A percentile compares a stretch with the other conserved stretches of the same genome.
phyloP scores from a whole-genome alignment of 257 asterid genomes.

The Salvia hispanica region DNA sequence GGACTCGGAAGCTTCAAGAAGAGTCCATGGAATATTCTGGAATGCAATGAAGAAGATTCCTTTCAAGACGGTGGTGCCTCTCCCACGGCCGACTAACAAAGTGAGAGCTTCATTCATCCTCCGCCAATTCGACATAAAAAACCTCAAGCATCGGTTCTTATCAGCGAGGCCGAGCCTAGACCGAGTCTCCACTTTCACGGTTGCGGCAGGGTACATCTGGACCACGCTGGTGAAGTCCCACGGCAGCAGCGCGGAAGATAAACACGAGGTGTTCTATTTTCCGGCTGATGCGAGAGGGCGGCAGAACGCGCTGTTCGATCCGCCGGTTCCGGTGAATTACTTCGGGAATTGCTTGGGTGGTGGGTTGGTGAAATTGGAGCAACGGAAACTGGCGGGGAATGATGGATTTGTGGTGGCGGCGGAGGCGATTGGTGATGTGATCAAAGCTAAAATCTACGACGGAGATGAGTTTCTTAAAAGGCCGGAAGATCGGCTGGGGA shows the following conservation, averaged over 20 bases:
- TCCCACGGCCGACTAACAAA: slow-evolving; percentile 36
- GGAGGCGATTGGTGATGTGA: too few relatives aligned
- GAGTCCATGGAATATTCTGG: slow-evolving; percentile 30
- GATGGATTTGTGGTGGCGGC: too few relatives aligned
- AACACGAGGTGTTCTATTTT: neutral
- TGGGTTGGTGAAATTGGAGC: too few relatives aligned
- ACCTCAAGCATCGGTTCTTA: slow-evolving; percentile 38
- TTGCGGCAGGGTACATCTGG: slow-evolving; percentile 44
- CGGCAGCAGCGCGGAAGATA: neutral
- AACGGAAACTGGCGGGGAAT: too few relatives aligned
- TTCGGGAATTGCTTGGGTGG: too few relatives aligned
- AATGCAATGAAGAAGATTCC: slow-evolving; percentile 21
- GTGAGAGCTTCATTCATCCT: slow-evolving; percentile 49
- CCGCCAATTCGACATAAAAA: slow-evolving; percentile 29
- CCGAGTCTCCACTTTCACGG: slow-evolving; percentile 42
- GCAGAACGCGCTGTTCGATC: too few relatives aligned
- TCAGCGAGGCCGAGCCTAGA: slow-evolving; percentile 6
- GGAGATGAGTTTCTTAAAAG: too few relatives aligned
- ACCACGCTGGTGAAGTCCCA: slow-evolving; percentile 29
- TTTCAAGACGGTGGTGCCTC: slow-evolving; percentile 1
- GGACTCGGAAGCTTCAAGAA: too few relatives aligned
- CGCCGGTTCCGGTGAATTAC: too few relatives aligned
- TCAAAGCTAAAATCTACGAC: too few relatives aligned
- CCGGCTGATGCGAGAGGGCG: too few relatives aligned
- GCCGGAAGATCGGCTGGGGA: too few relatives aligned